These are phyloP conservation scores for Aspergillus puulaauensis DNA, from an alignment of 2,329 filamentous ascomycete species.

Conservation along the genomic window DNA sequence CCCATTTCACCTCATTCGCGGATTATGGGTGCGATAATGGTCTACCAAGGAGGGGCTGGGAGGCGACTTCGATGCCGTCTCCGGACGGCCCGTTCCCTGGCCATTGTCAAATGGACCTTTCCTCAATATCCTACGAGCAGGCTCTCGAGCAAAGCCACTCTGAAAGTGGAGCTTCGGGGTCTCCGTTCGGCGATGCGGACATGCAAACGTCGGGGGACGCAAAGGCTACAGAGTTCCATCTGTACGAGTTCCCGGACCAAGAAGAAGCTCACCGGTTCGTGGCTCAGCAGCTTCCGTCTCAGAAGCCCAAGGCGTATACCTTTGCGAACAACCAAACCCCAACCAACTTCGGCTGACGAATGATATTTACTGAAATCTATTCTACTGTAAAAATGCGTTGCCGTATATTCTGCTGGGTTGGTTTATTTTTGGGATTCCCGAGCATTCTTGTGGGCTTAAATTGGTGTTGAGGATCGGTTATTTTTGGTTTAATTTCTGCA, in stretches of 20 bases:
- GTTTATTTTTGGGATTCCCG: neutral
- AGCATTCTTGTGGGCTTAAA: slow-evolving; percentile 9
- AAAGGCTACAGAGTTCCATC: slow-evolving; percentile 42
- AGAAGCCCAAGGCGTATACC: slow-evolving; percentile 44
- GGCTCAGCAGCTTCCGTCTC: slow-evolving; percentile 42
- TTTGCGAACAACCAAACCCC: slow-evolving; percentile 44
- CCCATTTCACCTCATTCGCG: slow-evolving; percentile 43
- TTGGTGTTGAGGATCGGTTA: slow-evolving; percentile 25
- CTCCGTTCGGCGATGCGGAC: slow-evolving; percentile 33
- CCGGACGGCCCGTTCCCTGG: slow-evolving; percentile 39
- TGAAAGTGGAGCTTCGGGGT: slow-evolving; percentile 32
- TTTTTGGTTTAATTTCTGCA: slow-evolving; percentile 11
- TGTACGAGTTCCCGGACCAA: slow-evolving; percentile 47
- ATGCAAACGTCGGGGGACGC: slow-evolving; percentile 29
- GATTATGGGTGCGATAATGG: slow-evolving; percentile 42
- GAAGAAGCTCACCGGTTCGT: slow-evolving; percentile 43
- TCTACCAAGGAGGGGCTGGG: slow-evolving; percentile 44
- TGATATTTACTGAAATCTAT: neutral
- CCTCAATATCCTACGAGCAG: slow-evolving; percentile 39
- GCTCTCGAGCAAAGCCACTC: slow-evolving; percentile 30
- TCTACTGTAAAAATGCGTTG: slow-evolving; percentile 9
- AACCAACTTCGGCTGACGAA: slow-evolving; percentile 30
- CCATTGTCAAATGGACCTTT: slow-evolving; percentile 37
- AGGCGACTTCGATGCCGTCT: slow-evolving; percentile 40
- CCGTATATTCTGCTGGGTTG: slow-evolving; percentile 1